Conservation (phyloP, 805 yeast species). For the Kodamaea sagamina region DNA sequence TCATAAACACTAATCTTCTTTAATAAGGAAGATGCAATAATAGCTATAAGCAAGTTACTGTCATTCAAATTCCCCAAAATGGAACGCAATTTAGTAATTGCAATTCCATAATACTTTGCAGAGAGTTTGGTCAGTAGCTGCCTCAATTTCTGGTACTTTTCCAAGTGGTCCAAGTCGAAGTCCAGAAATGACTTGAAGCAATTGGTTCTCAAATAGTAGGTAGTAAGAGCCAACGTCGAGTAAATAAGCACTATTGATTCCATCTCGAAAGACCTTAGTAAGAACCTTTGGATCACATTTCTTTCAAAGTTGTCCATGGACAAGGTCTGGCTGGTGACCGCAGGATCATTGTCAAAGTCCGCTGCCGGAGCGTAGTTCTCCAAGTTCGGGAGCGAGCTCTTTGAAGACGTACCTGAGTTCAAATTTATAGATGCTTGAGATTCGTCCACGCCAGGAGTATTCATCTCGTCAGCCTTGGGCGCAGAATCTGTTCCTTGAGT, state of each 20-base stretch:
- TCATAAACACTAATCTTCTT: conserved; percentile 26
- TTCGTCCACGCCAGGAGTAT: too few species aligned
- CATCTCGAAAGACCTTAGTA: conserved; percentile 4
- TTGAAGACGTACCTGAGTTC: too few species aligned
- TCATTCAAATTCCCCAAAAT: conserved; percentile 9
- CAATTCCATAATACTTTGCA: conserved; percentile 17
- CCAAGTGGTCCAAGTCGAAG: conserved; percentile 4
- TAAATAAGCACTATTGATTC: conserved; percentile 11
- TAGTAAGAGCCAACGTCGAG: conserved; percentile 12
- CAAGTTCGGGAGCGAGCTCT: too few species aligned
- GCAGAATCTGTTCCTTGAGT: too few species aligned
- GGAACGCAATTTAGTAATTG: conserved; percentile 14
- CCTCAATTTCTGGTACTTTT: conserved; percentile 6
- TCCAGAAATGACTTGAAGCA: conserved; percentile 10
- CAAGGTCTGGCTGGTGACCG: background rate
- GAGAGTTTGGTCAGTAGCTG: conserved; percentile 9
- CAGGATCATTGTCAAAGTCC: conserved; percentile 1
- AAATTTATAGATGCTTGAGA: too few species aligned
- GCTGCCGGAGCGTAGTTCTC: conserved; percentile 5
- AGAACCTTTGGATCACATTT: conserved; percentile 3
- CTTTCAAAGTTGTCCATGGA: conserved; percentile 15
- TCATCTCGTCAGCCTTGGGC: too few species aligned
- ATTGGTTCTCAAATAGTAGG: conserved; percentile 14
- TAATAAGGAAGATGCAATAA: conserved; percentile 22
- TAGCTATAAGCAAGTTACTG: conserved; percentile 15